Percentiles rank a stretch among this genome's conserved stretches.
phyloP scores from a whole-genome alignment of 192 early-diverging fungal species.

The Backusella circina region DNA sequence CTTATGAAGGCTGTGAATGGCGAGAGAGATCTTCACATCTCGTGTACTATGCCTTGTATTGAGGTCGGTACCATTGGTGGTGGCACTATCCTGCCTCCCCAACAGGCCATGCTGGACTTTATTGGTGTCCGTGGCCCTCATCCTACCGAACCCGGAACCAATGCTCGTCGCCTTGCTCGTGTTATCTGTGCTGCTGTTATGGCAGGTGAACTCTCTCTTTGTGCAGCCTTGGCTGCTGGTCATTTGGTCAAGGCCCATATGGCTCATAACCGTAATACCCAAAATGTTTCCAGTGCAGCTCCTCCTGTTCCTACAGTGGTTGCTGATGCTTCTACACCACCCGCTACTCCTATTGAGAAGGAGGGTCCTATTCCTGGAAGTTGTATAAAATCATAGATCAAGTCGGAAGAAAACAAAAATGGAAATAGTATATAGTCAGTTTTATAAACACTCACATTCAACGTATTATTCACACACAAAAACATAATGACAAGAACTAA shows the following conservation, averaged over 20 bases:
- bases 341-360: constrained; percentile 10
- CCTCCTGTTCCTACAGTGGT: not conserved
- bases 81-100: constrained; percentile 80
- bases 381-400: constrained; percentile 40
- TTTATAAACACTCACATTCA: not conserved
- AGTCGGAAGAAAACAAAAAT: not conserved
- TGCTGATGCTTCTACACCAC: constrained; percentile 14
- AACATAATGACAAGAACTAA: not conserved
- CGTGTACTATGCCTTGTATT: constrained; percentile 90
- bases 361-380: constrained; percentile 22
- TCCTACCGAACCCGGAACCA: constrained; percentile 70
- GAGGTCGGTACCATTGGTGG: constrained; percentile 95
- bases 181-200: constrained; percentile 87
- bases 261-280: constrained; percentile 74
- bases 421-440: not conserved
- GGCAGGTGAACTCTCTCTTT: constrained; percentile 89
- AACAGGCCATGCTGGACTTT: constrained; percentile 85
- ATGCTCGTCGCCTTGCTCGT: constrained; percentile 82
- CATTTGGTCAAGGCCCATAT: constrained; percentile 89
- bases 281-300: constrained; percentile 12
- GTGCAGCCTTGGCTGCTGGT: constrained; percentile 81
- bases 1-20: constrained; percentile 86
- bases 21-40: constrained; percentile 78
- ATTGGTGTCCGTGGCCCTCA: constrained; percentile 84
- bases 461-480: not conserved